Percentiles rank a stretch among this genome's conserved stretches.
Evolutionary conservation across 139 green algal species (phyloP).

Genomic region (Micractinium sp.): DNA sequence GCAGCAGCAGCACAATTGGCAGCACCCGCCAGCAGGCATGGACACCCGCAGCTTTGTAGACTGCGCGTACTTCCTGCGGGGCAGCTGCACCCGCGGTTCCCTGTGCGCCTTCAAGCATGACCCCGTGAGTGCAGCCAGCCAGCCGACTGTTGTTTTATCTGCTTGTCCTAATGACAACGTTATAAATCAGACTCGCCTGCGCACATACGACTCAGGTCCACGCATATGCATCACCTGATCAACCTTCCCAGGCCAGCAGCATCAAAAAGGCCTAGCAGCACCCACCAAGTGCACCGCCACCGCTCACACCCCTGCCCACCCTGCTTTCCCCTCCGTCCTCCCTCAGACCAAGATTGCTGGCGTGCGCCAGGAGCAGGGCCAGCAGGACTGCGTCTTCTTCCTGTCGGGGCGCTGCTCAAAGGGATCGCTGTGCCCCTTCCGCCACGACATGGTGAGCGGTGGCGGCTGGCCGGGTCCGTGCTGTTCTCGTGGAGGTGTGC

Average conservation of each 20-base stretch:
- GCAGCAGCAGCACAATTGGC: background rate
- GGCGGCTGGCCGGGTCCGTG: background rate
- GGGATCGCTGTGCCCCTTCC: constrained; percentile 39
- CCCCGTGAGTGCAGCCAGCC: background rate
- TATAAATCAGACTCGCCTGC: no score
- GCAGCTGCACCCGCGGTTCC: constrained; percentile 32
- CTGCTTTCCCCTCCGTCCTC: background rate
- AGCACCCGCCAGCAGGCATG: background rate
- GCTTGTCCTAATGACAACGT: no score
- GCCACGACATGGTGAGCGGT: constrained; percentile 29
- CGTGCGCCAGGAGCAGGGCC: constrained; percentile 8
- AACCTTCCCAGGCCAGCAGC: background rate
- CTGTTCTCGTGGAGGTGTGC: background rate
- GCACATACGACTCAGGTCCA: background rate
- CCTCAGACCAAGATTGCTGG: constrained; percentile 19
- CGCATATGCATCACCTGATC: background rate
- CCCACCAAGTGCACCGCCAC: background rate
- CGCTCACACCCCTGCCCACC: background rate
- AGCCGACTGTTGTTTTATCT: no score
- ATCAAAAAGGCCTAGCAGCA: background rate
- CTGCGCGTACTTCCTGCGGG: constrained; percentile 36
- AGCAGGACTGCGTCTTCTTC: constrained; percentile 34
- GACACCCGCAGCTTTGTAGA: constrained; percentile 21
- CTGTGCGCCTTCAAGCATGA: constrained; percentile 44
- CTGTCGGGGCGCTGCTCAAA: constrained; percentile 20